phyloP scores from a whole-genome alignment of 139 green algal genomes.

The Micractinium sp. region DNA sequence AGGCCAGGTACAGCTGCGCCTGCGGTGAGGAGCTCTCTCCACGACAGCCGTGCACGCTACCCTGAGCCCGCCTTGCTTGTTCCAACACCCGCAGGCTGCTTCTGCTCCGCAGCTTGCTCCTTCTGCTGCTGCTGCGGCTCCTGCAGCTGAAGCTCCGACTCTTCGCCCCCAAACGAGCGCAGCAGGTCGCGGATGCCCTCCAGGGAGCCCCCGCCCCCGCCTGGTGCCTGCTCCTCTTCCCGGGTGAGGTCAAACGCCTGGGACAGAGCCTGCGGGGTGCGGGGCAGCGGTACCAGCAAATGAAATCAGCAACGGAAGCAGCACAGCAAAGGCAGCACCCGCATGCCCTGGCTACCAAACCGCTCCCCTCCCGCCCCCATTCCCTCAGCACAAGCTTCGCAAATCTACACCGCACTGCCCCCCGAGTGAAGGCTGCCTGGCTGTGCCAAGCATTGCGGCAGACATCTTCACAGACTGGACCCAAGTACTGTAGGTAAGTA shows the following conservation, averaged over 20 bases:
- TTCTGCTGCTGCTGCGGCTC: not conserved
- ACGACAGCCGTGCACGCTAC: no score
- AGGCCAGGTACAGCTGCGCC: no score
- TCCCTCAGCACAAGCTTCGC: no score
- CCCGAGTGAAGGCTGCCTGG: not conserved
- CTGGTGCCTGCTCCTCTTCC: not conserved
- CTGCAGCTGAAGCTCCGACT: not conserved
- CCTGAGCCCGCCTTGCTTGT: no score
- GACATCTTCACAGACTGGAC: no score
- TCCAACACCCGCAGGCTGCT: not conserved
- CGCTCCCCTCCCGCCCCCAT: not conserved
- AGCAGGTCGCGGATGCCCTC: conserved; percentile 37
- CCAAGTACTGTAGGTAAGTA: no score
- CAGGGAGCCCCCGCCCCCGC: not conserved
- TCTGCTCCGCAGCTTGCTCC: not conserved
- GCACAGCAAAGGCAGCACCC: no score
- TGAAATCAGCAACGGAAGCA: not conserved
- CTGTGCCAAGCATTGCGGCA: no score
- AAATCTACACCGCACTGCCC: no score
- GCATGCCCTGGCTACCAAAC: not conserved
- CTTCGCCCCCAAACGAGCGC: not conserved
- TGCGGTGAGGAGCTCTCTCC: no score
- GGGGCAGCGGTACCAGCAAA: not conserved
- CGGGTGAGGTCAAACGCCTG: not conserved
- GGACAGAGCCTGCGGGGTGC: not conserved